phyloP scores from a whole-genome alignment of 169 alveolate genomes.

The Ichthyophthirius multifiliis region DNA sequence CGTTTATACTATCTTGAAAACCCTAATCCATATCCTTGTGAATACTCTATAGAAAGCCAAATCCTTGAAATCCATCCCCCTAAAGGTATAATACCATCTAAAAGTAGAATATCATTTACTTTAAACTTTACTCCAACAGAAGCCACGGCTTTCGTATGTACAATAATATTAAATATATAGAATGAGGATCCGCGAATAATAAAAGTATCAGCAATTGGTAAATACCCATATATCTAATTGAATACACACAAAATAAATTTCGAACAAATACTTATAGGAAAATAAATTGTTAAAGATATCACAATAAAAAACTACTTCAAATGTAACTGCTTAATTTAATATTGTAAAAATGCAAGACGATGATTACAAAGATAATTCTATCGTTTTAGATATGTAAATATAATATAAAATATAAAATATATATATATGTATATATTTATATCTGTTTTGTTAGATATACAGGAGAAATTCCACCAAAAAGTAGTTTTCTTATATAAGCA shows the following conservation, averaged over 20 bases:
- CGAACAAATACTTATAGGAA: constrained; percentile 74
- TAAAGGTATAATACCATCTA: constrained; percentile 21
- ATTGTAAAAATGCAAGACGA: constrained; percentile 55
- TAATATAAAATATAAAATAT: too few relatives aligned
- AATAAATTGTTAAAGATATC: constrained; percentile 57
- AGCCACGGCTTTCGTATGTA: constrained; percentile 46
- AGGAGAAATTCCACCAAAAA: constrained; percentile 73
- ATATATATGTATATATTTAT: background rate
- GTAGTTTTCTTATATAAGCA: constrained; percentile 56
- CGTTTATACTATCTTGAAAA: constrained; percentile 9
- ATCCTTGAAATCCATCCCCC: constrained; percentile 33
- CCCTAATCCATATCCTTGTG: constrained; percentile 17
- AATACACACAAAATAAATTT: constrained; percentile 67
- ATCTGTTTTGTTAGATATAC: background rate
- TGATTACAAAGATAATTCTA: constrained; percentile 65
- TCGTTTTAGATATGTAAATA: constrained; percentile 33
- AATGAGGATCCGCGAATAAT: constrained; percentile 65
- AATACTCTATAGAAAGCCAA: constrained; percentile 2
- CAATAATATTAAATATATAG: constrained; percentile 45
- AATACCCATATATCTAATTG: constrained; percentile 74
- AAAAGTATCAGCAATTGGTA: constrained; percentile 73
- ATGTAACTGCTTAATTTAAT: constrained; percentile 66
- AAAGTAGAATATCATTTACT: constrained; percentile 30
- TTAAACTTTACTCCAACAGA: constrained; percentile 44
- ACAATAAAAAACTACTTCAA: constrained; percentile 61